Percentiles rank a stretch among this genome's conserved stretches.
Evolutionary conservation across 2,329 filamentous ascomycete species (phyloP).

Genomic region (Beauveria asiatica): DNA sequence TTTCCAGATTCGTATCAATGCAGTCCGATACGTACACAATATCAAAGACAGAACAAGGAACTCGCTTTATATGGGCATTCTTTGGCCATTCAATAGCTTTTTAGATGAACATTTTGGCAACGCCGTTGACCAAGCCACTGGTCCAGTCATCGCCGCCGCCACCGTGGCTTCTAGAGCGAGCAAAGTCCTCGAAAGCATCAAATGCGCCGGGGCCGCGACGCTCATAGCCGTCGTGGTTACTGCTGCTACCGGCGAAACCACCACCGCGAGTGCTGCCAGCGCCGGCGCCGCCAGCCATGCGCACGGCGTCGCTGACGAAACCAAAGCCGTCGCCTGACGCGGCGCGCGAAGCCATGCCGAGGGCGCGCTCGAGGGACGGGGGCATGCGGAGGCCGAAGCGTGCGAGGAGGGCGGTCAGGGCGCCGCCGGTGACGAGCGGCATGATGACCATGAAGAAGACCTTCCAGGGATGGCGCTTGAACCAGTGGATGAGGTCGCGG

Average conservation of each 20-base stretch:
- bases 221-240: slow-evolving; percentile 1
- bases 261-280: slow-evolving; percentile 11
- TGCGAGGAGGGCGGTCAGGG: slow-evolving; percentile 66
- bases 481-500: slow-evolving; percentile 72
- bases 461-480: slow-evolving; percentile 75
- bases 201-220: slow-evolving; percentile 3
- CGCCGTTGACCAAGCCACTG: slow-evolving; percentile 24
- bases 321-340: slow-evolving; percentile 39
- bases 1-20: neutral
- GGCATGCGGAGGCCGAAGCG: slow-evolving; percentile 76
- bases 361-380: slow-evolving; percentile 48
- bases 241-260: slow-evolving; percentile 19
- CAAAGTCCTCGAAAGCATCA: slow-evolving; percentile 24
- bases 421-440: slow-evolving; percentile 78
- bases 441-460: slow-evolving; percentile 81
- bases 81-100: neutral
- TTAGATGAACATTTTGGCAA: slow-evolving; percentile 37
- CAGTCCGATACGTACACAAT: neutral
- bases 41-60: neutral
- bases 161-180: slow-evolving; percentile 13
- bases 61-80: neutral
- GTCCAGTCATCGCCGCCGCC: slow-evolving; percentile 21
- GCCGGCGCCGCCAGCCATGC: slow-evolving; percentile 37
- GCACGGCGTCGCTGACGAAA: slow-evolving; percentile 46
- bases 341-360: slow-evolving; percentile 44